A percentile compares a stretch with the other conserved stretches of the same genome.
Conservation (phyloP, 2,329 filamentous ascomycete genomes). For the Torrubiellomyces zombiae region DNA sequence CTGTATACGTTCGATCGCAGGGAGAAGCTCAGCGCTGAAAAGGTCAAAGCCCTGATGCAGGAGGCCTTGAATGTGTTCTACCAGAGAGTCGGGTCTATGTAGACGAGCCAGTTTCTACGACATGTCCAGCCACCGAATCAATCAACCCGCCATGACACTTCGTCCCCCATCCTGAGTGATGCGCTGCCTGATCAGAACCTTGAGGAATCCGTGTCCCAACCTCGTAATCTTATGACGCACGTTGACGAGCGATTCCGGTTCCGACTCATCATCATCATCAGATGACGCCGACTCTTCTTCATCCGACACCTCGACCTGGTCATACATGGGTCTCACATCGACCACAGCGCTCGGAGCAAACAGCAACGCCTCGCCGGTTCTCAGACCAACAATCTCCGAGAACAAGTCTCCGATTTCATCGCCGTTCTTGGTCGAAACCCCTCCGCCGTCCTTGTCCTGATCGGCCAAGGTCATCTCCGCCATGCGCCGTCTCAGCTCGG, state of each 20-base stretch:
- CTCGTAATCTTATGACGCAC: too few species aligned
- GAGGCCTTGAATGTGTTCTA: constrained; percentile 31
- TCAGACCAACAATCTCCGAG: constrained; percentile 22
- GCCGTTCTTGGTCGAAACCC: too few species aligned
- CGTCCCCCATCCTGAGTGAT: constrained; percentile 27
- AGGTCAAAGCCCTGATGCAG: constrained; percentile 41
- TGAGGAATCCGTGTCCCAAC: constrained; percentile 23
- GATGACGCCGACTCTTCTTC: too few species aligned
- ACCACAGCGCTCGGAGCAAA: constrained; percentile 28
- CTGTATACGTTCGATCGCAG: constrained; percentile 45
- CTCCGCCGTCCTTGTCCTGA: neutral
- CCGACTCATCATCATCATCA: too few species aligned
- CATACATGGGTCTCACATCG: too few species aligned
- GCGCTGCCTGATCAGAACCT: constrained; percentile 22
- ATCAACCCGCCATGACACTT: constrained; percentile 24
- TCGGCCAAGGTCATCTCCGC: neutral
- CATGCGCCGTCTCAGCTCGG: neutral
- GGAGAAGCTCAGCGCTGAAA: constrained; percentile 39
- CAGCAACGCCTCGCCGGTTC: constrained; percentile 27
- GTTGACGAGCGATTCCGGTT: too few species aligned
- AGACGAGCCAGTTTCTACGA: neutral
- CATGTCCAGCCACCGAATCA: too few species aligned
- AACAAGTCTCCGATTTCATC: constrained; percentile 17
- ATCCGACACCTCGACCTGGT: too few species aligned
- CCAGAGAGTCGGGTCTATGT: constrained; percentile 7